Evolutionary conservation across 225 moss, liverwort and hornwort species (phyloP), one percentile per base, ranked within the genome.

Genomic region (Physcomitrellopsis africana): DNA sequence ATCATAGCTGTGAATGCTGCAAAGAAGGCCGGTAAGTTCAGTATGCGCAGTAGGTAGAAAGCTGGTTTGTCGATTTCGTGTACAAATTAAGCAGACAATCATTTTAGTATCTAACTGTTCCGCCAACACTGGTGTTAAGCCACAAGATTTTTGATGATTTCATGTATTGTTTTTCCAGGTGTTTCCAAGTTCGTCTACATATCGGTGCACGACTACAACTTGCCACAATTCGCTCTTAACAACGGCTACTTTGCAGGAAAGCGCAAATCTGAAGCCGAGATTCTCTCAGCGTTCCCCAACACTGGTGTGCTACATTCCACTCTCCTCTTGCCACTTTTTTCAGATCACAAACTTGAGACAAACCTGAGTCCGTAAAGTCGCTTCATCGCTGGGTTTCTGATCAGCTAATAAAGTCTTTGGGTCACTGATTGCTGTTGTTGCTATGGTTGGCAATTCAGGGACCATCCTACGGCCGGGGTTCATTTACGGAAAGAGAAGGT

Each of bases 191-290:
- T 93, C 76, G 70, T 94, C 80, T 92, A 87, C 16, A 76, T 99
- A 73, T 99, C 94, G 65, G 92, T 99, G 11, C 97, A 99, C 53
- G 90, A 92, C 51, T 99, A 94, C 83, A 85, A 92, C 72, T 74
- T 97, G 80, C 97, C 97, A 72, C 81, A 86, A 15, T 93, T 94
- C 29, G 94, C 91, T 60, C 76, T 94, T 44, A 81, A 89, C 20
- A 90, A 73, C 64, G 97, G 97, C 67, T 97, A 97, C 82, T 97
- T 97, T 71, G 83, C 81, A 68, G 97, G 97, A n/a, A 97, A 97
- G 69, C 87, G 91, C 71, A 81, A 89, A 81, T 89, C 97, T 56
- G 97, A 97, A 80, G 73, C 82, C 76, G 91, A 89, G 66, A 82
- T 97, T 26, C 73, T 93, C 16, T 71, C 82, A 22, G 86, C 85